These are phyloP conservation scores for Candida endomychidarum DNA, from an alignment of 805 yeast genomes.

Conservation along the genomic window DNA sequence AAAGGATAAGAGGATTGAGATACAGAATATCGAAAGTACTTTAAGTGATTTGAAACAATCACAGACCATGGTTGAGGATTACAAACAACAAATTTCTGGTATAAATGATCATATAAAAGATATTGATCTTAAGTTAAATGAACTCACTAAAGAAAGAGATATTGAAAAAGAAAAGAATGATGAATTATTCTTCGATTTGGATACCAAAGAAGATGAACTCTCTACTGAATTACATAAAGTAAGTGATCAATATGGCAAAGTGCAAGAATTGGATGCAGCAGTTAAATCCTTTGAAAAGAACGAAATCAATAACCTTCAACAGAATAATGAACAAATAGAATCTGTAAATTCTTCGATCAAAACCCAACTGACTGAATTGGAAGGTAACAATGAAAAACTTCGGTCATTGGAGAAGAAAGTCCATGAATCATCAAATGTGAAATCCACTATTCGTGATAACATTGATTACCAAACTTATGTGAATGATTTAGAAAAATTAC, in stretches of 20 bases:
- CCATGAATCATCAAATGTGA: constrained; percentile 58
- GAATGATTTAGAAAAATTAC: constrained; percentile 36
- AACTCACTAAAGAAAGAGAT: constrained; percentile 11
- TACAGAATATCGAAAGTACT: constrained; percentile 54
- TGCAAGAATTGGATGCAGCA: not conserved
- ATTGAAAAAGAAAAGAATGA: constrained; percentile 11
- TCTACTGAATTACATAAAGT: not conserved
- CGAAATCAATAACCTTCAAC: constrained; percentile 22
- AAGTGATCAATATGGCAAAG: not conserved
- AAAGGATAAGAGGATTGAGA: constrained; percentile 51
- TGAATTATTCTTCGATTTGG: constrained; percentile 11
- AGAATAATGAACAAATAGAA: constrained; percentile 17
- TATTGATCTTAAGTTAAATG: constrained; percentile 11
- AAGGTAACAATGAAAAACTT: constrained; percentile 17
- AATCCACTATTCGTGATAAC: constrained; percentile 64
- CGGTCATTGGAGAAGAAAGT: constrained; percentile 40
- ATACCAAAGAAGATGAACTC: not conserved
- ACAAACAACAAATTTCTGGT: constrained; percentile 27
- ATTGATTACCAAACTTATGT: constrained; percentile 54
- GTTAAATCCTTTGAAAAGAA: constrained; percentile 23
- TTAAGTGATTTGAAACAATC: constrained; percentile 38
- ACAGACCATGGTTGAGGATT: constrained; percentile 10
- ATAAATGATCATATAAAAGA: constrained; percentile 23
- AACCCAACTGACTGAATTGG: constrained; percentile 19
- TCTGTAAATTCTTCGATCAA: constrained; percentile 23